Evolutionary conservation across 2,329 filamentous ascomycete species (phyloP).

Genomic region (Claviceps fusiformis): DNA sequence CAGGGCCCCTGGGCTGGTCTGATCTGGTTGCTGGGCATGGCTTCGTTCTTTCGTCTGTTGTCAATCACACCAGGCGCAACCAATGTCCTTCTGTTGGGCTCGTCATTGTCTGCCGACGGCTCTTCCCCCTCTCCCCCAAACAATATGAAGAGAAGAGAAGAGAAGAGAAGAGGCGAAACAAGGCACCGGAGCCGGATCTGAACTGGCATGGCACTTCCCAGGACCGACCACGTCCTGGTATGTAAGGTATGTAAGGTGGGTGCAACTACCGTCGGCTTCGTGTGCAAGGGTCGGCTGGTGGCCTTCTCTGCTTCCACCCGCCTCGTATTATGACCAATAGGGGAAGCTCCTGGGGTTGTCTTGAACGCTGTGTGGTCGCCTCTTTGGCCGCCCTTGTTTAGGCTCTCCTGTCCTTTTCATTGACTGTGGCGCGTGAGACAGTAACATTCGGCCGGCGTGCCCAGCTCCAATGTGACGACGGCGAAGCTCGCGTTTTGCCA

Average conservation of each 20-base stretch:
- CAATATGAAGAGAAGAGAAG: too few relatives aligned
- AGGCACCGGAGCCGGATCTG: neutral
- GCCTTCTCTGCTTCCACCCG: constrained; percentile 1
- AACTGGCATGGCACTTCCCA: neutral
- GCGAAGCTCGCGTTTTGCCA: neutral
- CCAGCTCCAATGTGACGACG: neutral
- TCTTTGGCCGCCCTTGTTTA: neutral
- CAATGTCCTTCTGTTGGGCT: neutral
- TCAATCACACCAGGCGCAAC: neutral
- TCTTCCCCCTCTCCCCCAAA: too few relatives aligned
- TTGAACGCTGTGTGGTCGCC: neutral
- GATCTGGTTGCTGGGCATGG: neutral
- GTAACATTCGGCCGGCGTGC: neutral
- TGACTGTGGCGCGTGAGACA: neutral
- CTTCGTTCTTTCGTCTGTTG: neutral
- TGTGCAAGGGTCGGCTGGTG: constrained; percentile 1
- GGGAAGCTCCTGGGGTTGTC: constrained; percentile 2
- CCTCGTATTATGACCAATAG: constrained; percentile 4
- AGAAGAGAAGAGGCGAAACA: neutral
- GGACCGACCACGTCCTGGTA: neutral
- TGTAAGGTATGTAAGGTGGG: neutral
- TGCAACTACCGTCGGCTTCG: constrained; percentile 5
- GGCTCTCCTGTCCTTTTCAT: neutral
- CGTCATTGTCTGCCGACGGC: neutral
- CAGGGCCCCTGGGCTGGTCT: neutral